Conservation (phyloP, 345 rosid genomes). For the Garcia nutans region DNA sequence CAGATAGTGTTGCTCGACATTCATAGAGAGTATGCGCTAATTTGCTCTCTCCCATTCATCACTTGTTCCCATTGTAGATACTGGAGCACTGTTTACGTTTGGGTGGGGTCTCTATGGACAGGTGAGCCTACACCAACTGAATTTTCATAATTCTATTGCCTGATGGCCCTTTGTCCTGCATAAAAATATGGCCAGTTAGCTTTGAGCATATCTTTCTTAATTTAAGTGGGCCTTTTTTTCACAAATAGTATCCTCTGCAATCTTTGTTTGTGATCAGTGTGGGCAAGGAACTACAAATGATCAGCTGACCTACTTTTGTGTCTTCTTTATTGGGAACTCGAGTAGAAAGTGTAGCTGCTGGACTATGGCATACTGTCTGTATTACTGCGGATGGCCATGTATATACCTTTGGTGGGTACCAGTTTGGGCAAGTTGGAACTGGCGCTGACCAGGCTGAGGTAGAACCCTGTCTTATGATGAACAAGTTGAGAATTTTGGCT, state of each 20-base stretch:
- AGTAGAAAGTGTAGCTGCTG: conserved; percentile 64
- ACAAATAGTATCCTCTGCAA: background rate
- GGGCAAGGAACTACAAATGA: conserved; percentile 77
- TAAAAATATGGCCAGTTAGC: background rate
- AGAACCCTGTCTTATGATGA: background rate
- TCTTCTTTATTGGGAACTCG: conserved; percentile 46
- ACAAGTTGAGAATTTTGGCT: too few species aligned
- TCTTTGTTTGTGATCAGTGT: conserved; percentile 47
- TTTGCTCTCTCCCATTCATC: background rate
- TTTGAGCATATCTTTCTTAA: background rate
- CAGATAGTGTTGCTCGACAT: background rate
- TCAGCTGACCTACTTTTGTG: conserved; percentile 58
- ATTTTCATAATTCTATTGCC: background rate
- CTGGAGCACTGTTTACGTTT: conserved; percentile 69
- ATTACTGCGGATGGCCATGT: conserved; percentile 58
- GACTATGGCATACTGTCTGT: conserved; percentile 84
- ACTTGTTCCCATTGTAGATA: conserved; percentile 42
- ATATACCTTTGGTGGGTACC: conserved; percentile 83
- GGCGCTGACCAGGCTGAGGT: conserved; percentile 80
- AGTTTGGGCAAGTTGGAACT: conserved; percentile 85
- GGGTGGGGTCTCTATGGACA: conserved; percentile 95
- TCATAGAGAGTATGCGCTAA: background rate
- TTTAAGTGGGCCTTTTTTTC: background rate
- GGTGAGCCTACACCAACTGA: conserved; percentile 37
- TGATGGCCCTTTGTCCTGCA: background rate